Conservation (phyloP, 1,139 yeast species). For the Suhomyces bokatorum region DNA sequence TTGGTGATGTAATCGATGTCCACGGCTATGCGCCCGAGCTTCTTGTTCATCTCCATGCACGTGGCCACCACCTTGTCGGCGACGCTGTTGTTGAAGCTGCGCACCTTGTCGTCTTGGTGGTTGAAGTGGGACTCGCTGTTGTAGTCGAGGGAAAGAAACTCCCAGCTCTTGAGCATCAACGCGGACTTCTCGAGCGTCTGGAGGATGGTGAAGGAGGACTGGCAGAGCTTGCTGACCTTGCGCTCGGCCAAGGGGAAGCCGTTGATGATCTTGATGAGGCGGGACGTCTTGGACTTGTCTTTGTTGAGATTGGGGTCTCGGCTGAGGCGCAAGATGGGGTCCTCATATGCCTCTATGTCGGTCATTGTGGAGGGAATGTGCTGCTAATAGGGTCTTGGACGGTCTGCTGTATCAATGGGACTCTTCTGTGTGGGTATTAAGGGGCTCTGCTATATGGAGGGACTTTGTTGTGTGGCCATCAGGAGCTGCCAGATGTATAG, state of each 20-base stretch:
- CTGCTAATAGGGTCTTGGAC: too few relatives aligned
- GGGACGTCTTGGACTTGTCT: conserved; percentile 43
- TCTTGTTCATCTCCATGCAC: conserved; percentile 48
- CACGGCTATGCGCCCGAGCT: conserved; percentile 40
- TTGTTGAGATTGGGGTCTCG: conserved; percentile 52
- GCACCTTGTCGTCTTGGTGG: conserved; percentile 31
- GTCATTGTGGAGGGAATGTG: neutral
- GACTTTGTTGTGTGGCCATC: neutral
- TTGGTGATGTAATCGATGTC: conserved; percentile 51
- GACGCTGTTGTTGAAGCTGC: conserved; percentile 46
- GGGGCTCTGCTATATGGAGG: neutral
- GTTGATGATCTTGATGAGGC: conserved; percentile 43
- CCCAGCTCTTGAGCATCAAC: conserved; percentile 54
- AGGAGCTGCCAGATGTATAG: neutral
- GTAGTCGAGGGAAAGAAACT: conserved; percentile 54
- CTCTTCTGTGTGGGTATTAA: too few relatives aligned
- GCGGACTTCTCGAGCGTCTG: conserved; percentile 53
- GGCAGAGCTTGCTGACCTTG: conserved; percentile 52
- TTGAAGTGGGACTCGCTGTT: conserved; percentile 45
- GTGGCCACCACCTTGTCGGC: conserved; percentile 51
- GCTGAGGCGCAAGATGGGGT: conserved; percentile 49
- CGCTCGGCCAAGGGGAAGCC: conserved; percentile 46
- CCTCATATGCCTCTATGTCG: conserved; percentile 32
- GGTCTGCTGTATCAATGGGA: too few relatives aligned
- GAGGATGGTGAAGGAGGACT: conserved; percentile 46